These are phyloP conservation scores for Cutaneotrichosporon mucoides DNA, from an alignment of 1,284 basidiomycete genomes.

Conservation along the genomic window DNA sequence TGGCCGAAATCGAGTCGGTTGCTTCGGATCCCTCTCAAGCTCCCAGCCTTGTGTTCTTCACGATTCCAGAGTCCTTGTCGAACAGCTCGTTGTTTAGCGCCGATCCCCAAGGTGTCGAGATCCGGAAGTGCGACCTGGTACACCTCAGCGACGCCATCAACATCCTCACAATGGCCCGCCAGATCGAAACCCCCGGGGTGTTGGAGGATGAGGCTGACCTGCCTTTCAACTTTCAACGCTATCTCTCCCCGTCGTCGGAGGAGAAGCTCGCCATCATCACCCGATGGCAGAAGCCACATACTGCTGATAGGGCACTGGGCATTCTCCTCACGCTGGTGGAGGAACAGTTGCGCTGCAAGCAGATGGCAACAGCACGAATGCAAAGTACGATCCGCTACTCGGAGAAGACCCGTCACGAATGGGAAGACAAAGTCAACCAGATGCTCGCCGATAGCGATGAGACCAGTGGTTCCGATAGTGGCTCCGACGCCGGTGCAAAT, in stretches of 20 bases:
- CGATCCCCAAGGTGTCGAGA: conserved; percentile 60
- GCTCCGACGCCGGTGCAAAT: conserved; percentile 22
- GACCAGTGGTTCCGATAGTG: conserved; percentile 38
- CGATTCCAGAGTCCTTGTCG: conserved; percentile 27
- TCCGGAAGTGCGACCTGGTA: conserved; percentile 71
- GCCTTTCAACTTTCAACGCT: conserved; percentile 85
- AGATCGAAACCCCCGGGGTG: conserved; percentile 82
- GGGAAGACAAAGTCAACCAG: conserved; percentile 80
- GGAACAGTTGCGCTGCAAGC: conserved; percentile 83
- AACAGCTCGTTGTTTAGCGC: conserved; percentile 1
- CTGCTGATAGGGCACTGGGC: conserved; percentile 78
- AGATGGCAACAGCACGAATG: conserved; percentile 92
- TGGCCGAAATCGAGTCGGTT: conserved; percentile 54
- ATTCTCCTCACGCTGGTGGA: conserved; percentile 82
- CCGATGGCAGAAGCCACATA: conserved; percentile 75
- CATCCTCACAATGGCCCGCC: conserved; percentile 70
- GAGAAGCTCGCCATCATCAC: conserved; percentile 73
- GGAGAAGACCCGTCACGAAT: conserved; percentile 95
- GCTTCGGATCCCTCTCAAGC: conserved; percentile 29
- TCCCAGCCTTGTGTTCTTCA: conserved; percentile 77
- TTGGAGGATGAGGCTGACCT: conserved; percentile 86
- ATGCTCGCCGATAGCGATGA: conserved; percentile 62
- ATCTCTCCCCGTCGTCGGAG: conserved; percentile 81
- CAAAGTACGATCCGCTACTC: conserved; percentile 97
- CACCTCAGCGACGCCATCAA: conserved; percentile 81